Evolutionary conservation across 352 stramenopile genomes (phyloP).

Genomic region (Pythium brachiatum): DNA sequence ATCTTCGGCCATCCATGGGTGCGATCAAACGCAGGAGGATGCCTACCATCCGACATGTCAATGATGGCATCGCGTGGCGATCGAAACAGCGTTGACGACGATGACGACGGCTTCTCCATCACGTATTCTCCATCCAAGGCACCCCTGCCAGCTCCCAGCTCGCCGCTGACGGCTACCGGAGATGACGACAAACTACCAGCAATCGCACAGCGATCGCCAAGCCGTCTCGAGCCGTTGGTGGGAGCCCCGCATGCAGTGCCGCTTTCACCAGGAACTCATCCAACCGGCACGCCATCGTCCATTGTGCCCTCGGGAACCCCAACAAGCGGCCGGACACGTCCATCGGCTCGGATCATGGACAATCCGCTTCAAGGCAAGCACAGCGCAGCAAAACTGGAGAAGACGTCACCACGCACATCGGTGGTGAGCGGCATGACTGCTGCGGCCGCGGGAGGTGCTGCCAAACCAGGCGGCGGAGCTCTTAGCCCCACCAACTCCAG

Average conservation of each 20-base stretch:
- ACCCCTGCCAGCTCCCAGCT: slow-evolving; percentile 23
- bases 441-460: not conserved
- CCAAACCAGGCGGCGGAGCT: not conserved
- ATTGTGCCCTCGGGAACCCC: slow-evolving; percentile 32
- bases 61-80: slow-evolving; percentile 22
- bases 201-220: slow-evolving; percentile 47
- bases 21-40: slow-evolving; percentile 42
- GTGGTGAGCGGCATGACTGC: slow-evolving; percentile 24
- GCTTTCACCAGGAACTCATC: slow-evolving; percentile 1
- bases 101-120: slow-evolving; percentile 49
- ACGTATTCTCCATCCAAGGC: slow-evolving; percentile 40
- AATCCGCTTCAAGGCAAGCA: slow-evolving; percentile 43
- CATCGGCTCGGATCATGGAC: slow-evolving; percentile 43
- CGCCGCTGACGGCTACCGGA: slow-evolving; percentile 13
- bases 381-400: slow-evolving; percentile 35
- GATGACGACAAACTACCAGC: slow-evolving; percentile 60
- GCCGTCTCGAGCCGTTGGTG: slow-evolving; percentile 31
- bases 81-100: slow-evolving; percentile 35
- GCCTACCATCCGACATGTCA: slow-evolving; percentile 26
- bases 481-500: slow-evolving; percentile 9
- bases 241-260: slow-evolving; percentile 5
- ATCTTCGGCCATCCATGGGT: slow-evolving; percentile 87
- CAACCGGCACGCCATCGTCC: not conserved
- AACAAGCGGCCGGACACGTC: slow-evolving; percentile 29
- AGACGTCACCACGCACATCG: slow-evolving; percentile 37